Conservation (phyloP, 208 protist genomes). For the Zelonia costaricensis region DNA sequence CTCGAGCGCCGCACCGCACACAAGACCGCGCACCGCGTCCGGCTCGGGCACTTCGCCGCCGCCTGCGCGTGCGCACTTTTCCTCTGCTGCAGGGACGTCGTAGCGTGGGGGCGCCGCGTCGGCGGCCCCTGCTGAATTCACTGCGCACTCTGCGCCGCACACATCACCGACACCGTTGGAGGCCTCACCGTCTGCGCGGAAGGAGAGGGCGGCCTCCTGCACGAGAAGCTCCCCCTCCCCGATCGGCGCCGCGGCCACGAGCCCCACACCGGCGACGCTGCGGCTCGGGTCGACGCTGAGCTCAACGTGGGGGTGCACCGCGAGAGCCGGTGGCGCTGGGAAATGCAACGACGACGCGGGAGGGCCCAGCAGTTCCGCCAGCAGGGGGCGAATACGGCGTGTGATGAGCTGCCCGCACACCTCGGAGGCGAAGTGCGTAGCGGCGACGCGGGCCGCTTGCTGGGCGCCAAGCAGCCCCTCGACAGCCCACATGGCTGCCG, state of each 20-base stretch:
- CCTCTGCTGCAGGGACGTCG: too few species aligned
- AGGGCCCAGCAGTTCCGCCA: slow-evolving; percentile 1
- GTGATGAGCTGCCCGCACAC: background rate
- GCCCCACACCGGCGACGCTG: slow-evolving; percentile 36
- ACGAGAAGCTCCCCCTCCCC: slow-evolving; percentile 42
- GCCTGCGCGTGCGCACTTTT: too few species aligned
- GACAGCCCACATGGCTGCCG: too few species aligned
- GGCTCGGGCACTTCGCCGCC: too few species aligned
- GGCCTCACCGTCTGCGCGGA: background rate
- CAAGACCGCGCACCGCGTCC: too few species aligned
- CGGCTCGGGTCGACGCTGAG: slow-evolving; percentile 28
- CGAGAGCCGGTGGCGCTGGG: background rate
- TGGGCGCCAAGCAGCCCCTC: background rate
- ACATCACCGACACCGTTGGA: too few species aligned
- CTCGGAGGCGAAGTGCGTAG: slow-evolving; percentile 1
- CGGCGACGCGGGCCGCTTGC: slow-evolving; percentile 2
- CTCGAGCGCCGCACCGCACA: too few species aligned
- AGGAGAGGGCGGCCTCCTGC: slow-evolving; percentile 21
- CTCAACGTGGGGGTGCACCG: slow-evolving; percentile 38
- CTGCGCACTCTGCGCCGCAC: too few species aligned
- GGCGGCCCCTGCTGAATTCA: too few species aligned
- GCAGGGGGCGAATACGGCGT: slow-evolving; percentile 3
- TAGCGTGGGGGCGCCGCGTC: too few species aligned
- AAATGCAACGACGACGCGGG: background rate
- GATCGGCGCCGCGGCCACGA: slow-evolving; percentile 35